Percentiles rank a stretch among this genome's conserved stretches.
Evolutionary conservation across 345 rosid genomes (phyloP).

Genomic region (Syzygium oleosum): DNA sequence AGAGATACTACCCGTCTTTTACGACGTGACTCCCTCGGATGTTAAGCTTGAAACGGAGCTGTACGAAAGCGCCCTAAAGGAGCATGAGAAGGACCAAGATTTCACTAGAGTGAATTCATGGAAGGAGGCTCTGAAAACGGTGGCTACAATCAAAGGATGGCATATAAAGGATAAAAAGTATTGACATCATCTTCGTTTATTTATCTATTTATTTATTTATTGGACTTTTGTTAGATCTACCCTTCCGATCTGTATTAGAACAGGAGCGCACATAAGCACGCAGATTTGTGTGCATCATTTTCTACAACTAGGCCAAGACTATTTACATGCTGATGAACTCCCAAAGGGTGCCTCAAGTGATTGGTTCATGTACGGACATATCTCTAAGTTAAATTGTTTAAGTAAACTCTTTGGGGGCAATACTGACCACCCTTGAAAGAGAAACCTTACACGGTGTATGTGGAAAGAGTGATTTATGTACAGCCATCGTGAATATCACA

Average conservation of each 20-base stretch:
- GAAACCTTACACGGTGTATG: too few relatives aligned
- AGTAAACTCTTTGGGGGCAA: too few relatives aligned
- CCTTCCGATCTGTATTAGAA: neutral
- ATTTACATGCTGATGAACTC: neutral
- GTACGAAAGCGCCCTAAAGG: neutral
- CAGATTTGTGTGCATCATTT: neutral
- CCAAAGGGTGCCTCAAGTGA: neutral
- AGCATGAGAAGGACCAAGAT: neutral
- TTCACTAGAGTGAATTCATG: neutral
- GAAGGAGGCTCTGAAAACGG: neutral
- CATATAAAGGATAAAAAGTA: neutral
- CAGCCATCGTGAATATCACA: neutral
- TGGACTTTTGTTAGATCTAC: neutral
- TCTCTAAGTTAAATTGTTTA: too few relatives aligned
- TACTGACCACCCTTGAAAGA: too few relatives aligned
- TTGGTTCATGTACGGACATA: too few relatives aligned
- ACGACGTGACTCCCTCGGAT: neutral
- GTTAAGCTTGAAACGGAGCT: neutral
- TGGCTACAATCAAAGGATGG: neutral
- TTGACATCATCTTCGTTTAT: rapidly evolving
- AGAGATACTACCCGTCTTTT: neutral
- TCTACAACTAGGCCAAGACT: neutral
- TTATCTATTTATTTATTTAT: rapidly evolving
- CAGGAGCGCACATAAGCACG: neutral
- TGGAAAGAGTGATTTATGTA: too few relatives aligned